Evolutionary conservation across 768 basidiomycete genomes (phyloP), one percentile per base, ranked within the genome.

Genomic region (Saitozyma sp.): DNA sequence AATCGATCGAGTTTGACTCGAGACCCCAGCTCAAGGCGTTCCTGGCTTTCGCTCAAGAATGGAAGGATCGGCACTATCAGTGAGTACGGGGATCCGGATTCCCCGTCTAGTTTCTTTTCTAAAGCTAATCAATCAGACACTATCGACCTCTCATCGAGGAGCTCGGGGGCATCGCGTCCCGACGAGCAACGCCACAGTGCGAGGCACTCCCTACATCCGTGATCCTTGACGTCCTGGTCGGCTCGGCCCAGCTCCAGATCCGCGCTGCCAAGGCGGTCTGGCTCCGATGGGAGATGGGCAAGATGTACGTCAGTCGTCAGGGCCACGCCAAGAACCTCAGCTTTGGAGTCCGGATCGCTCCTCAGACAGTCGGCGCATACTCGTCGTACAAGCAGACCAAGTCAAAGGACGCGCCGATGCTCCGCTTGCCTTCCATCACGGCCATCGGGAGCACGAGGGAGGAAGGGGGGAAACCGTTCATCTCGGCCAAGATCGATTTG

Each of bases 261-360:
- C 50, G 72, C n/a, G 73, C 72, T 3, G 72, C 75, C 14, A 65
- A 65, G 38, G 52, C 61, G 5, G 57, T 74, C 13, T 76, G 70
- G 69, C 55, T 76, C 7, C 49, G 70, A 9, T 76, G 75, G 75
- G 68, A 66, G n/a, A 29, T 74, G 6, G 75, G 70, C 29, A 64
- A 62, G 42, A 41, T 71, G 14, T 76, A 65, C 56, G 50, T 59
- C 6, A 63, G 64, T 17, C 46, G 54, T 17, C 50, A 60, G 41
- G 64, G 48, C 16, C 42, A 41, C 16, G 55, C 39, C 8, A 58
- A 64, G 17, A 41, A 64, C 39, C 40, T 61, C 37, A 43, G 51
- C 3, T 70, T 73, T 50, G 71, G 68, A 7, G 46, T 69, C 16
- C 54, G 61, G 13, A 52, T 63, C 1, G 68, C 58, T 0, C 68